Evolutionary conservation across 192 early-diverging fungal genomes (phyloP), one percentile per base, ranked within the genome.

Genomic region (Backusella australiensis): DNA sequence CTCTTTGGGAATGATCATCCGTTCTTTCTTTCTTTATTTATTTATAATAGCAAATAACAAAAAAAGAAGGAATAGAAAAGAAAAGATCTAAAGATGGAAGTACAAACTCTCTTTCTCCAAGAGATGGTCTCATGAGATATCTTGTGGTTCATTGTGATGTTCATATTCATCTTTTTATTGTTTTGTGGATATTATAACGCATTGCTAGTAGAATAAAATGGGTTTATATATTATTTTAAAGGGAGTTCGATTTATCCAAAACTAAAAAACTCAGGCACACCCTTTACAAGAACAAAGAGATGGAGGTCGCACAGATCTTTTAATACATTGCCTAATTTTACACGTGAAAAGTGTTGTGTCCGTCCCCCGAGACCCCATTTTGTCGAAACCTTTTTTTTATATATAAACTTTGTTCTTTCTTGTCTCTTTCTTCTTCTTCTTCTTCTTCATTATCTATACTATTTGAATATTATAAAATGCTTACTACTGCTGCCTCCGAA

Each of bases 281-380:
- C 29, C 12, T 21, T 56, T 53, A 12, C 15, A 44, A 44, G 17
- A 21, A 53, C 56, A 26, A 59, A 59, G 56, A 26, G 56, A 12
- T 59, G 9, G 7, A 59, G 1, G 56, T 59, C 56, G 56, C 23
- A 59, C 56, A 59, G 56, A 56, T 59, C 53, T 23, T 56, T 59
- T 59, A 59, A 59, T 23, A 26, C 23, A 59, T 26, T 59, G 23
- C 21, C 23, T 68, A 35, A 36, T 17, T 68, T 32, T 36, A 36
- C 67, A 68, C 67, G 67, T 68, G 67, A 68, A 68, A 71, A 71
- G 53, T 11, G 6, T 59, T 21, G 7, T 59, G 46, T 49, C 46
- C 19, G 46, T 49, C 46, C 53, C 52, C 53, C 53, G 53, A 59
- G 53, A 59, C 53, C 53, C 26, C n/a, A 42, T 44, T 41, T 26